Conservation (phyloP, 2,329 filamentous ascomycete species). For the Blumeriella jaapii region DNA sequence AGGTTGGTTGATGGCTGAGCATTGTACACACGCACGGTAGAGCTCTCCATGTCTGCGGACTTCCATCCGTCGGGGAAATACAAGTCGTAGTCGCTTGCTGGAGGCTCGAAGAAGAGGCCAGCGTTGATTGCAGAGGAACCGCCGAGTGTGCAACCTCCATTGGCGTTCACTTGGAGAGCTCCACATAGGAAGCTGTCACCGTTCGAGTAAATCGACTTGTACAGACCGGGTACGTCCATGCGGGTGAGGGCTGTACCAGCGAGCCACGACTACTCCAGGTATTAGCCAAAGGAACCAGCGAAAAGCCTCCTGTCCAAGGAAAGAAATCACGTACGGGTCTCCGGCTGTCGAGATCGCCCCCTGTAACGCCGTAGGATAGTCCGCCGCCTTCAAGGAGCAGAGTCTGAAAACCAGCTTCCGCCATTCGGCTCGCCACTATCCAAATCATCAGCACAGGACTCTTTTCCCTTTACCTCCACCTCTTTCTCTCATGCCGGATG, state of each 20-base stretch:
- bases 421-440: constrained; percentile 26
- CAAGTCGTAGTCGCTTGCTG: constrained; percentile 55
- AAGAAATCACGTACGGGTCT: constrained; percentile 28
- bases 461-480: neutral
- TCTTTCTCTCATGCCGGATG: neutral
- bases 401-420: constrained; percentile 39
- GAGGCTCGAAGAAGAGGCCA: constrained; percentile 57
- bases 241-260: constrained; percentile 35
- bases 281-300: neutral
- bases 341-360: constrained; percentile 31
- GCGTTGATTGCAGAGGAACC: constrained; percentile 47
- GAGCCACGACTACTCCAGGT: constrained; percentile 31
- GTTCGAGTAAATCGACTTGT: constrained; percentile 36
- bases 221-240: constrained; percentile 42
- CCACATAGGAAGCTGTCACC: constrained; percentile 32
- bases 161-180: constrained; percentile 32
- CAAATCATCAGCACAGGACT: neutral
- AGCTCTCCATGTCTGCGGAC: constrained; percentile 45
- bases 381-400: constrained; percentile 41
- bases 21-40: constrained; percentile 50
- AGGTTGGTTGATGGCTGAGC: constrained; percentile 59
- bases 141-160: constrained; percentile 53
- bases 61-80: constrained; percentile 67
- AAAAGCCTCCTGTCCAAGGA: neutral
- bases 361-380: constrained; percentile 37